Base-by-base conservation (phyloP, 257 asterid genomes). In the Anisodus tanguticus region DNA sequence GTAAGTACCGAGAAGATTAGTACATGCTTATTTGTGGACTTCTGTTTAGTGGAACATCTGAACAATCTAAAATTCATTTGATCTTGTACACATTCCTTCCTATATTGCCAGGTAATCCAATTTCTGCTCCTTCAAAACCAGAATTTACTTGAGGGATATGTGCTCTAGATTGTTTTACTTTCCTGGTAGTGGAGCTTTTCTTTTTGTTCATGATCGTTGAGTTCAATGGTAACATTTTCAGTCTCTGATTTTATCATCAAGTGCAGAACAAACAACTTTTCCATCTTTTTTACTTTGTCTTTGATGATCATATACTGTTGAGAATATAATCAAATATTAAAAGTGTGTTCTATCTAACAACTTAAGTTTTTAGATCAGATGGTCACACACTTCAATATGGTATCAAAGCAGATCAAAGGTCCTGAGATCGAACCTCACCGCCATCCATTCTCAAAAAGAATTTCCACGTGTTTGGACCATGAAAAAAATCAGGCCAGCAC, bases 161-260 rank as follows among this genome's bases (percentile, higher is more conserved):
- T 74, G 60, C n/a, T 74, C 58, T 6, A 22, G 43, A 49, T 74
- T 19, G 19, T 2, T 49, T 49, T 19, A 74, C 62, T 74, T 12
- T 74, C 43, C 81, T 74, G 19, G 43, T 49, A 22, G 60, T 72
- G 41, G 80, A 72, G 80, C 16, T 70, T 43, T 70, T 70, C 22
- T 17, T 31, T 10, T 9, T n/a, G 39, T 17, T 49, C 60, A 22
- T 49, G 80, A 7, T 47, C 47, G 80, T 31, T 59, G 80, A 74
- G 80, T 51, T 76, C 45, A 76, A 76, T 49, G 22, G 81, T 22
- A 62, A 76, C 62, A 22, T 12, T 76, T 71, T 6, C 63, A 22
- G 45, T 31, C 45, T 47, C 59, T 74, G 62, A 74, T 22, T 45
- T 74, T 12, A 74, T 49, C 59, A 16, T 57, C 45, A 22, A 74